Percentiles rank a stretch among this genome's conserved stretches.
These are phyloP conservation scores for Luffa acutangula DNA, from an alignment of 306 rosid species.

Conservation along the genomic window DNA sequence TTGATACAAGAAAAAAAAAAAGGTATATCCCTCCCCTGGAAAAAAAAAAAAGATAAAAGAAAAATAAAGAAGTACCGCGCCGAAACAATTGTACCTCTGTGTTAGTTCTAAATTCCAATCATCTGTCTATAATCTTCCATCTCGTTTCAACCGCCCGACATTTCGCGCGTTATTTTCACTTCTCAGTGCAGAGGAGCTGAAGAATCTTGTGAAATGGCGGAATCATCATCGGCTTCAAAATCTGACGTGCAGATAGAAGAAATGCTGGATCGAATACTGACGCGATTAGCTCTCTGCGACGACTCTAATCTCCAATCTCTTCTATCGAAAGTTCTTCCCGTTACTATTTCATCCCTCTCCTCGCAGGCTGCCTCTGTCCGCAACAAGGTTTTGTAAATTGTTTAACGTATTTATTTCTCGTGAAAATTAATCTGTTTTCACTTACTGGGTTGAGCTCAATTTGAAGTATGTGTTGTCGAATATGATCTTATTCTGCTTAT, in stretches of 20 bases:
- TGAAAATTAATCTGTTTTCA: neutral
- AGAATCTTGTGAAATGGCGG: slow-evolving; percentile 41
- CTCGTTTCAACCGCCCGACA: neutral
- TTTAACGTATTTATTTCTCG: neutral
- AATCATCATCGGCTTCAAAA: slow-evolving; percentile 37
- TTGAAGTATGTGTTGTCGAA: neutral
- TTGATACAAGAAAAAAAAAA: neutral
- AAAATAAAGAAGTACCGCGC: neutral
- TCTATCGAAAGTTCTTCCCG: slow-evolving; percentile 77
- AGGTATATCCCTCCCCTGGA: neutral
- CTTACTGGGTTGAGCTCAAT: neutral
- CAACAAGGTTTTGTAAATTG: slow-evolving; percentile 45
- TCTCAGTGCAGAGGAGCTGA: neutral
- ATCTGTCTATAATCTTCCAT: neutral
- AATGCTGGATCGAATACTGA: slow-evolving; percentile 76
- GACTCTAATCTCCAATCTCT: slow-evolving; percentile 75
- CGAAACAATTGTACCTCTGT: neutral
- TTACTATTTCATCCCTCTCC: slow-evolving; percentile 71
- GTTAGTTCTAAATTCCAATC: neutral
- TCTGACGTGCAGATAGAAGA: slow-evolving; percentile 61
- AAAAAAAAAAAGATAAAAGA: neutral
- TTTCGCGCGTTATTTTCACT: neutral
- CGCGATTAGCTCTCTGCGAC: slow-evolving; percentile 85
- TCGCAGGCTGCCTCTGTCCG: slow-evolving; percentile 52
- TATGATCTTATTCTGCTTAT: neutral